These are phyloP conservation scores for Leccinum variicolor DNA, from an alignment of 768 basidiomycete species.

Conservation along the genomic window DNA sequence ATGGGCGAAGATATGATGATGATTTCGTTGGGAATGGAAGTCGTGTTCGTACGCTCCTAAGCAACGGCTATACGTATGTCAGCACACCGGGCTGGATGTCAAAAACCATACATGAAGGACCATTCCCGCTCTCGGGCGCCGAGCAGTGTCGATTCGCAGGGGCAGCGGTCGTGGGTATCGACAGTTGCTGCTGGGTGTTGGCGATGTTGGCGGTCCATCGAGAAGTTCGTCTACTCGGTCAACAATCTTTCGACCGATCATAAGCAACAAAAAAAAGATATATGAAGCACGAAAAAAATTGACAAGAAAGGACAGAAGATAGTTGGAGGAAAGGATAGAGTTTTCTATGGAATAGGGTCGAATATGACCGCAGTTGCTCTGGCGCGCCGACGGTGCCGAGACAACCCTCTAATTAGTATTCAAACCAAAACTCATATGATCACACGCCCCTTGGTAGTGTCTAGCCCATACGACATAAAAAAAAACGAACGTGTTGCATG, in stretches of 20 bases:
- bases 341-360: not conserved
- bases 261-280: constrained; percentile 9
- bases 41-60: constrained; percentile 24
- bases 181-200: not conserved
- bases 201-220: constrained; percentile 6
- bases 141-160: constrained; percentile 15
- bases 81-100: not conserved
- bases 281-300: constrained; percentile 9
- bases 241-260: constrained; percentile 28
- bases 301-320: constrained; percentile 17
- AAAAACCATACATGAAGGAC: constrained; percentile 13
- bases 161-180: constrained; percentile 9
- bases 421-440: not conserved
- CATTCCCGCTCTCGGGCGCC: not conserved
- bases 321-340: constrained; percentile 10
- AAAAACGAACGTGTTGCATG: constrained; percentile 4
- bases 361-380: not conserved
- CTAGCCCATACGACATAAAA: not conserved
- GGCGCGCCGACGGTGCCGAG: not conserved
- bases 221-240: constrained; percentile 24
- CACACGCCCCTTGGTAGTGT: not conserved
- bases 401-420: not conserved
- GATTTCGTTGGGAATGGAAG: constrained; percentile 1
- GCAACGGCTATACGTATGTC: not conserved
- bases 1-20: not conserved